phyloP scores from a whole-genome alignment of 257 asterid genomes.

The Henckelia pumila region DNA sequence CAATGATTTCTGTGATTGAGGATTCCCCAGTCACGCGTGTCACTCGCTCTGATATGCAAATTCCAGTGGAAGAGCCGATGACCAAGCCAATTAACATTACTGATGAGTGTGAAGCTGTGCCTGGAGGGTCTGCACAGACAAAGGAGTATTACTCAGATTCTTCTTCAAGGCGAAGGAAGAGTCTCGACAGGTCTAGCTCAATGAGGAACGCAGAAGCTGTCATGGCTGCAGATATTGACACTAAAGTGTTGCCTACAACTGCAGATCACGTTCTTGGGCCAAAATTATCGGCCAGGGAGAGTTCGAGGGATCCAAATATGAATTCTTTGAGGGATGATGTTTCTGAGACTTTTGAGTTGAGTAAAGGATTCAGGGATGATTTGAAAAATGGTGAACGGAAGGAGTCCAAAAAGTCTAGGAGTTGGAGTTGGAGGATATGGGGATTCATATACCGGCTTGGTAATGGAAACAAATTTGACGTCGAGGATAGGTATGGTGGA shows the following conservation, averaged over 20 bases:
- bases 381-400: neutral
- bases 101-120: conserved; percentile 42
- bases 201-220: conserved; percentile 75
- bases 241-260: conserved; percentile 49
- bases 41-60: conserved; percentile 52
- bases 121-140: conserved; percentile 83
- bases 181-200: conserved; percentile 85
- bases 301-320: conserved; percentile 46
- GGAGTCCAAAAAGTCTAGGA: conserved; percentile 57
- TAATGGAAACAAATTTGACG: conserved; percentile 47
- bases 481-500: conserved; percentile 50
- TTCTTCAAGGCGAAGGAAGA: conserved; percentile 79
- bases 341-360: conserved; percentile 69
- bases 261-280: conserved; percentile 52
- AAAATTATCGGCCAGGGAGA: conserved; percentile 41
- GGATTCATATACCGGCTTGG: conserved; percentile 54
- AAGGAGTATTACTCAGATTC: conserved; percentile 76
- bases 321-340: conserved; percentile 70
- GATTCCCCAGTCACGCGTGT: conserved; percentile 55
- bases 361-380: conserved; percentile 54
- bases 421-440: conserved; percentile 75
- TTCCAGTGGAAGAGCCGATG: conserved; percentile 60
- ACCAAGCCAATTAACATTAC: neutral
- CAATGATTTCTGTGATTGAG: conserved; percentile 76
- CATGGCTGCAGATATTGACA: conserved; percentile 76